Base-by-base conservation (phyloP, 192 early-diverging fungal genomes). In the Powellomyces hirtus region DNA sequence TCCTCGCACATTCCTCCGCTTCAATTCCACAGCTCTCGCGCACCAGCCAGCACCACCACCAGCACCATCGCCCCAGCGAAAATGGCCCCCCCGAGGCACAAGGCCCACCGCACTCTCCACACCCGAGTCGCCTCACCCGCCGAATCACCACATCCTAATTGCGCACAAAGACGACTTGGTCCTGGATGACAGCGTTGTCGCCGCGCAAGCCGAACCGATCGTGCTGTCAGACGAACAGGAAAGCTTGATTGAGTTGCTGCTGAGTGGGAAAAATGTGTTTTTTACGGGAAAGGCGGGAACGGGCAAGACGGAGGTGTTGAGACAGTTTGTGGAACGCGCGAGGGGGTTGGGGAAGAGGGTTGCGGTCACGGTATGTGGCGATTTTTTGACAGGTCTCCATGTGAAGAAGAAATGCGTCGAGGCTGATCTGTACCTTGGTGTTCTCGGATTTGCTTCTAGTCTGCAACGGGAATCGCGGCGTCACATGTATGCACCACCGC, bases 221-320 rank as follows among this genome's bases (percentile, higher is more conserved):
- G 2, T 24, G 49, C 40, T 75, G 0, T 71, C 68, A 0, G 59
- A 35, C 18, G 69, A 68, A 33, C 79, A 81, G 64, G 36, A 62
- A 40, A 18, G 7, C 7, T 44, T 81, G 38, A 46, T 78, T 4
- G 34, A 75, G 2, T 20, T 71, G 11, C 38, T 81, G 57, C 11
- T 33, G 40, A 37, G 36, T 10, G 79, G 79, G 0, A 13, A 59
- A 29, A 71, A 69, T 62, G 80, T 81, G 31, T 81, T 79, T 56
- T 78, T 78, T 49, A 78, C 80, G 63, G 77, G 81, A 24, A 75
- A 77, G 33, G 81, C 81, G 6, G 81, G 81, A 34, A 73, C 78
- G 0, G 81, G 81, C 4, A 83, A 83, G 57, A 80, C 75, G 0
- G 66, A 68, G 46, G 75, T 80, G 13, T 59, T 83, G 26, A 11